Conservation (phyloP, 2,329 filamentous ascomycete species). For the Colletotrichum tropicicola region DNA sequence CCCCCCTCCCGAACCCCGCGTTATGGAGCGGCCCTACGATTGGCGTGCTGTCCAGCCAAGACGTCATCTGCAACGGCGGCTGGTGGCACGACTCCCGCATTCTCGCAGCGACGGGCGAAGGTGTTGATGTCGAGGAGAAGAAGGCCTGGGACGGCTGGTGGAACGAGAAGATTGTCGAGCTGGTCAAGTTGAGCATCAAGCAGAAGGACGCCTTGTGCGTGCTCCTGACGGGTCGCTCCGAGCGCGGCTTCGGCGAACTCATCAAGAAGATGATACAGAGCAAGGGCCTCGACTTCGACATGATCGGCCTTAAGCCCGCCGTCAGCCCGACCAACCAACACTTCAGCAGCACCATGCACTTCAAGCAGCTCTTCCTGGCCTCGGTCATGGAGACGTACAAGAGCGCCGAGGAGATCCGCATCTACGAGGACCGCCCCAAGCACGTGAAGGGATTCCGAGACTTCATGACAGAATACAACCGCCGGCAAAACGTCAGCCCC, state of each 20-base stretch:
- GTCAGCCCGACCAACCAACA: slow-evolving; percentile 82
- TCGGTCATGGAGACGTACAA: slow-evolving; percentile 88
- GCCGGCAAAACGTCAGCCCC: slow-evolving; percentile 50
- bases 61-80: slow-evolving; percentile 82
- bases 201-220: slow-evolving; percentile 88
- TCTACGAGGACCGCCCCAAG: slow-evolving; percentile 73
- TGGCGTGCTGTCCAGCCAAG: slow-evolving; percentile 78
- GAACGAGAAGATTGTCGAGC: slow-evolving; percentile 89
- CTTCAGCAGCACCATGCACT: slow-evolving; percentile 86
- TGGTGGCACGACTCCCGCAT: slow-evolving; percentile 98
- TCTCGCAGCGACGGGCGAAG: slow-evolving; percentile 85
- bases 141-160: slow-evolving; percentile 93
- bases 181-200: slow-evolving; percentile 82
- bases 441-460: slow-evolving; percentile 85
- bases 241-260: slow-evolving; percentile 79
- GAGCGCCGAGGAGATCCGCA: slow-evolving; percentile 81
- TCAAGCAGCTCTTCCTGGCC: slow-evolving; percentile 88
- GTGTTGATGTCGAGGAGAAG: slow-evolving; percentile 81
- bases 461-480: slow-evolving; percentile 84
- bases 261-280: slow-evolving; percentile 83
- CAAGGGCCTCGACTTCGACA: slow-evolving; percentile 85
- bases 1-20: slow-evolving; percentile 86
- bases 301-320: slow-evolving; percentile 86
- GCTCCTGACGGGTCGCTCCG: slow-evolving; percentile 86
- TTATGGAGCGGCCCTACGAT: slow-evolving; percentile 86